Evolutionary conservation across 345 rosid genomes (phyloP).

Genomic region (Balakata baccata): DNA sequence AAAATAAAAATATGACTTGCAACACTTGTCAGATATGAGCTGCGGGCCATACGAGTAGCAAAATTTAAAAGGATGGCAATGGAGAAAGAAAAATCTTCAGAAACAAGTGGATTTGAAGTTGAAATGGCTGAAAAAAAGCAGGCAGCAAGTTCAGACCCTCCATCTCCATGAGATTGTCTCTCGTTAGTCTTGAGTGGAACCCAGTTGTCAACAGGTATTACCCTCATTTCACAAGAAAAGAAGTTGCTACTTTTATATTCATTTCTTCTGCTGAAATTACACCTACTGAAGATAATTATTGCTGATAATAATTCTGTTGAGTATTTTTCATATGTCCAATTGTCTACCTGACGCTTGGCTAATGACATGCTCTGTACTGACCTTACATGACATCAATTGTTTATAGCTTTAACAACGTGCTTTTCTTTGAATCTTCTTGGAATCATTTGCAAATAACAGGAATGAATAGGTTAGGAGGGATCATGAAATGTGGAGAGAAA

Average conservation of each 20-base stretch:
- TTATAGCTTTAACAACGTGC: background rate
- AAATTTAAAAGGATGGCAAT: conserved; percentile 39
- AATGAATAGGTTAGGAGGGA: background rate
- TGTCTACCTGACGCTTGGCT: background rate
- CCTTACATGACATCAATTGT: background rate
- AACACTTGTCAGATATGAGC: conserved; percentile 44
- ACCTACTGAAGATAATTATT: no score
- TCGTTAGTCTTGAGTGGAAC: background rate
- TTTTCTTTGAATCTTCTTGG: background rate
- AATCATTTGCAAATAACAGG: background rate
- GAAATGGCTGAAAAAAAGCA: conserved; percentile 57
- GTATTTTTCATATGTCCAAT: no score
- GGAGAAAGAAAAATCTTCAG: conserved; percentile 31
- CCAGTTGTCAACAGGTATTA: conserved; percentile 14
- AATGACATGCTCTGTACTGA: background rate
- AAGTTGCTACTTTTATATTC: background rate
- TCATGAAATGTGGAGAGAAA: conserved; percentile 2
- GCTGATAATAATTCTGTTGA: no score
- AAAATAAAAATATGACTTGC: background rate
- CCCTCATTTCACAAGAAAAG: background rate
- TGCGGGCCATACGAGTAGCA: conserved; percentile 39
- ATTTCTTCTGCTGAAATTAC: background rate
- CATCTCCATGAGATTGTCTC: conserved; percentile 30
- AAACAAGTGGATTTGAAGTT: conserved; percentile 38
- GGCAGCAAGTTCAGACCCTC: conserved; percentile 24